Base-by-base conservation (phyloP, 768 basidiomycete genomes). In the Podaxis sp. region DNA sequence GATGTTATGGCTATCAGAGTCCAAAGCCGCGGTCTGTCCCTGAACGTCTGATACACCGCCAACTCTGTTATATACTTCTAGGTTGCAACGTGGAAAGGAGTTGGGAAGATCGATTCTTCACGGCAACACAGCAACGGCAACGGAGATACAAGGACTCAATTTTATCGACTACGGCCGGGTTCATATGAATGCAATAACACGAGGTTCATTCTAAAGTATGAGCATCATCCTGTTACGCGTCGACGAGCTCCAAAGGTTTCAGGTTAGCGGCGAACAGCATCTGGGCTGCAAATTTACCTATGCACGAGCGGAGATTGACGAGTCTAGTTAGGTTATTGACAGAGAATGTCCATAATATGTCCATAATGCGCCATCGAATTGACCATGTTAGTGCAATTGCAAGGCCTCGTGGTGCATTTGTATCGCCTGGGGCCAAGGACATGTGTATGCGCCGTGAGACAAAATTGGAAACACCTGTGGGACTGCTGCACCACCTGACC, bases 1-100 rank as follows among this genome's bases (percentile, higher is more conserved):
- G 52, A 15, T n/a, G 17, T 53, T 30, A 54, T 61, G 52, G 40
- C 40, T 30, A 61, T 61, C 26, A 53, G 33, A 44, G 39, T 9
- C 17, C 38, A n/a, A 26, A 28, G 39, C 38, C 39, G 38, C 26
- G 22, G 7, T 15, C 38, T 12, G 5, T 54, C 40, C 57, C 57
- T 56, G 33, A 33, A 33, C 33, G 33, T 9, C 33, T 33, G 19
- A 9, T 33, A 51, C 46, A 36, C 46, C 30, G 26, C 28, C 36
- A 33, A 36, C 17, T 38, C 4, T 36, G 33, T 33, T 33, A 9
- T 33, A 33, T 33, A 33, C 33, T 33, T 33, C 33, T 33, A n/a
- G 4, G 9, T 33, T 7, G 17, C n/a, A 36, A 39, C 36, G 39
- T 56, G 36, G n/a, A 22, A 42, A 39, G 38, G 8, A 28, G 17